Base-by-base conservation (phyloP, 352 stramenopile species). In the Phytopythium kandeliae region DNA sequence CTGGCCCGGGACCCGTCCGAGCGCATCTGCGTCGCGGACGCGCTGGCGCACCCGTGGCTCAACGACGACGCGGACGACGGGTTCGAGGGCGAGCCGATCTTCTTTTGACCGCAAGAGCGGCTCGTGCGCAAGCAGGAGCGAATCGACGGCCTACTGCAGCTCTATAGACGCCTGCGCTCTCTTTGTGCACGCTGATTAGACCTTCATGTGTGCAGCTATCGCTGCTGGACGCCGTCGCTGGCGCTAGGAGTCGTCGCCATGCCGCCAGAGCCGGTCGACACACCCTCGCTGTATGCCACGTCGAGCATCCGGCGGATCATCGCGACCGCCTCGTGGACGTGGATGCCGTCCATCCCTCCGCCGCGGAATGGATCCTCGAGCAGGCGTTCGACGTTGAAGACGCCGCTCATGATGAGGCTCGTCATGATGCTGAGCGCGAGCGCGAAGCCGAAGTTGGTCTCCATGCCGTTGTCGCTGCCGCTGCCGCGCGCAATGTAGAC, bases 341-440 rank as follows among this genome's bases (percentile, higher is more conserved):
- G 76, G 43, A 90, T 79, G 36, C 76, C 74, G 52, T 90, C 79
- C 54, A 90, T 71, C 9, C 76, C 79, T 28, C 72, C 67, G 9
- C 66, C 77, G 2, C 71, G 69, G 48, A 92, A 93, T 37, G 85
- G 85, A 37, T 95, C 85, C 47, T 93, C 85, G 74, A 95, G 85
- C 6, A 75, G 71, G 47, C 77, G 71, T 42, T 92, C 82, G 16
- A 92, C 80, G 53, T 92, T 95, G 62, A 93, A 93, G 48, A 95
- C 78, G n/a, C 85, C 85, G 38, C 86, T 86, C 77, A 95, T 89
- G 35, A 82, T 65, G 30, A 95, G 64, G 37, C 80, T 93, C 40
- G 85, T 95, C 19, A 89, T 66, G 24, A 84, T 62, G 57, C 78
- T 89, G 10, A 93, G 66, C 31, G 71, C 28, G 16, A 95, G 67